Percentiles rank a stretch among this genome's conserved stretches.
These are phyloP conservation scores for Pilaira anomala DNA, from an alignment of 192 early-diverging fungal genomes.

Conservation along the genomic window DNA sequence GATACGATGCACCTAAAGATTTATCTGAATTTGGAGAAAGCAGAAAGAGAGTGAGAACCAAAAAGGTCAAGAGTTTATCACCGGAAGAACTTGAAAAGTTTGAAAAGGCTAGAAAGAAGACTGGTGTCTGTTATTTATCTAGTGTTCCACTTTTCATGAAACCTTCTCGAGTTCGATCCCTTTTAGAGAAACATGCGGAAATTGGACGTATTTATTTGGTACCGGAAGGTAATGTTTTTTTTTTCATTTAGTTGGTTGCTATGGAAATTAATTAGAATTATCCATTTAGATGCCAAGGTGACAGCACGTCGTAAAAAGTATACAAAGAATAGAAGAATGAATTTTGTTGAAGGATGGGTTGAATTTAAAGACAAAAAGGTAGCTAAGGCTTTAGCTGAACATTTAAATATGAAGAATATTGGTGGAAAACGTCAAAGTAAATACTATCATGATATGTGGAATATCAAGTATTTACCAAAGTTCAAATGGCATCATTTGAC, in stretches of 20 bases:
- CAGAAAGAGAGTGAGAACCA: conserved; percentile 18
- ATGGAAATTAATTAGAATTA: background rate
- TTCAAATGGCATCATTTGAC: conserved; percentile 97
- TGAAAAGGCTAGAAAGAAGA: conserved; percentile 63
- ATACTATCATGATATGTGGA: conserved; percentile 97
- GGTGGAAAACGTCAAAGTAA: conserved; percentile 81
- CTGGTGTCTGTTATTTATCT: conserved; percentile 90
- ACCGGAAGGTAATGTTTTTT: conserved; percentile 64
- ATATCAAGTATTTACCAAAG: conserved; percentile 89
- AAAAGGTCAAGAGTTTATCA: conserved; percentile 60
- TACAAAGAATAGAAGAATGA: conserved; percentile 75
- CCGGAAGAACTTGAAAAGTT: conserved; percentile 58
- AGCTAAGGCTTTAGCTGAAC: conserved; percentile 72
- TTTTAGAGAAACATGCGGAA: conserved; percentile 71
- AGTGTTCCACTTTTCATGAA: conserved; percentile 94
- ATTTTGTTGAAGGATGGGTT: conserved; percentile 95
- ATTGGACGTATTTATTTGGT: conserved; percentile 84
- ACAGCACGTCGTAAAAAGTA: conserved; percentile 83
- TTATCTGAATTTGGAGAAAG: background rate
- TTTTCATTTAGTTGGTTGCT: background rate
- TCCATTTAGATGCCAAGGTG: conserved; percentile 53
- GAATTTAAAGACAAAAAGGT: conserved; percentile 92
- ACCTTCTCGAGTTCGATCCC: conserved; percentile 69
- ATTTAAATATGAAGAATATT: conserved; percentile 81
- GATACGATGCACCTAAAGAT: conserved; percentile 25